phyloP scores from a whole-genome alignment of 495 filamentous ascomycete species.

The Stereocaulon alpinum region DNA sequence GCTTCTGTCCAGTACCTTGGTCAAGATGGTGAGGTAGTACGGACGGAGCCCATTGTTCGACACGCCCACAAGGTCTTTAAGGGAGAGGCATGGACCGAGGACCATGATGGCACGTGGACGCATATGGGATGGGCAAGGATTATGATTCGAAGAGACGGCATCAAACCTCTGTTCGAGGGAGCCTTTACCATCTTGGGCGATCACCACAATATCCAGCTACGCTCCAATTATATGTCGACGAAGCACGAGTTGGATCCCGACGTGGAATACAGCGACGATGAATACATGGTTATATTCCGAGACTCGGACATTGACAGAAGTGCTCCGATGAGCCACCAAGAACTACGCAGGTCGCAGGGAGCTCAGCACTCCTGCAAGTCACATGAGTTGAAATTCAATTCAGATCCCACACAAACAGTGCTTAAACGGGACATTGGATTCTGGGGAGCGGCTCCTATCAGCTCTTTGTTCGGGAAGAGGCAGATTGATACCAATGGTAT shows the following conservation, averaged over 20 bases:
- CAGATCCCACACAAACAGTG: slow-evolving; percentile 53
- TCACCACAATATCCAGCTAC: slow-evolving; percentile 80
- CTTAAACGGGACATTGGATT: slow-evolving; percentile 38
- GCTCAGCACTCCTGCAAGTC: slow-evolving; percentile 45
- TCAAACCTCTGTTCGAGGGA: slow-evolving; percentile 76
- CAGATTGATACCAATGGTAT: slow-evolving; percentile 44
- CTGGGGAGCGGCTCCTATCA: slow-evolving; percentile 46
- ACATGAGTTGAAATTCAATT: slow-evolving; percentile 62
- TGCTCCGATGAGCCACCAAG: slow-evolving; percentile 31
- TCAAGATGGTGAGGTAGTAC: slow-evolving; percentile 52
- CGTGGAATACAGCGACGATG: slow-evolving; percentile 46
- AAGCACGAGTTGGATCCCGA: slow-evolving; percentile 64
- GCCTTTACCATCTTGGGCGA: slow-evolving; percentile 71
- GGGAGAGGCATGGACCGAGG: slow-evolving; percentile 62
- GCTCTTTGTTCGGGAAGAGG: slow-evolving; percentile 46
- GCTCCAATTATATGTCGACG: slow-evolving; percentile 63
- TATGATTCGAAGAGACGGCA: slow-evolving; percentile 63
- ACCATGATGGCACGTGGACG: slow-evolving; percentile 56
- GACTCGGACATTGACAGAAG: slow-evolving; percentile 66
- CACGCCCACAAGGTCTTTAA: slow-evolving; percentile 72
- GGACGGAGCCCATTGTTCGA: slow-evolving; percentile 55
- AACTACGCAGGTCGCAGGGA: slow-evolving; percentile 40
- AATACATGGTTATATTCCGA: slow-evolving; percentile 84
- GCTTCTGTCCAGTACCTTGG: slow-evolving; percentile 63
- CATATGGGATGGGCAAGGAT: slow-evolving; percentile 82